Base-by-base conservation (phyloP, 257 asterid species). In the Marsdenia floribunda region DNA sequence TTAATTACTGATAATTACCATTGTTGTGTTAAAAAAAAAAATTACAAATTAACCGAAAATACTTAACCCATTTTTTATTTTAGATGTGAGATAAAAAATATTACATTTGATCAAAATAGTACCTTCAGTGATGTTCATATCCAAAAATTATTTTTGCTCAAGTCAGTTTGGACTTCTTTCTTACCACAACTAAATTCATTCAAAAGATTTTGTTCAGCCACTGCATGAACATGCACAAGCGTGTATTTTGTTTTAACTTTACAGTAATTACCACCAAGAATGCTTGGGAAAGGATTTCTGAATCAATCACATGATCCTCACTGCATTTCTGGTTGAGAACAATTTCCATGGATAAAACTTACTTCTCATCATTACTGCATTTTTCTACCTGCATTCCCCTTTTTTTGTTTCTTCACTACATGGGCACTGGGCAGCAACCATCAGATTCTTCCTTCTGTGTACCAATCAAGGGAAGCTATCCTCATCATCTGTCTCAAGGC, bases 391-490 rank as follows among this genome's bases (percentile, higher is more conserved):
- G 54, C 19, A 50, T 50, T 50, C 54, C 11, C 24, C 15, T 19
- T 26, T n/a, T n/a, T 13, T 26, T 4, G 14, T 21, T 37, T 47
- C 13, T 29, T 53, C 12, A 33, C 29, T 22, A 29, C 14, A 21
- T 4, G 16, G 54, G n/a, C 29, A 35, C 35, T n/a, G 54, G 37
- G 49, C 49, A 44, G 49, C 49, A 44, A 1, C 52, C 13, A 33
- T 70, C 55, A 18, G 26, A 42, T 37, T 33, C 33, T 46, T 47
- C 64, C 69, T 68, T 76, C 40, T 0, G 11, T 8, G 33, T 55
- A 52, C 37, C 54, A 50, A 42, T 61, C 75, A 70, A 42, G 44
- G 42, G 47, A 26, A 15, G 54, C 13, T 60, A 33, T 69, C 80
- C n/a, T 70, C 71, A 65, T 50, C 33, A 4, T 44, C 46, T 54